Percentiles rank a stretch among this genome's conserved stretches.
phyloP scores from a whole-genome alignment of 2,329 filamentous ascomycete genomes.

The Pseudogymnoascus sp. region DNA sequence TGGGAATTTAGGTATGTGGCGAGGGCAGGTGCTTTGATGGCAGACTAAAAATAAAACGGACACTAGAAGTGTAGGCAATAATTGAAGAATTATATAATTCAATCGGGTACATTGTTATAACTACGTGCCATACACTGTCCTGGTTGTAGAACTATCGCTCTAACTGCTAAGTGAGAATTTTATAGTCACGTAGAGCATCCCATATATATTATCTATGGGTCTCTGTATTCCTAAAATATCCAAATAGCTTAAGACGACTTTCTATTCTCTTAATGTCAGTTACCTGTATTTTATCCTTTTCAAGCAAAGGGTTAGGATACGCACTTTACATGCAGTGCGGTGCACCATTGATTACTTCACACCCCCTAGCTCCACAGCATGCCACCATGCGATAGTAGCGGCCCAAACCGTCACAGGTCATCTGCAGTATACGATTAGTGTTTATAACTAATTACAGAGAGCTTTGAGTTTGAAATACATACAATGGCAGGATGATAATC shows the following conservation, averaged over 20 bases:
- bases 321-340: neutral
- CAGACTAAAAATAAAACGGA: neutral
- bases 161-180: neutral
- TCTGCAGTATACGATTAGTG: neutral
- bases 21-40: neutral
- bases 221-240: too few species aligned
- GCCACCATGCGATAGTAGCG: neutral
- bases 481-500: neutral
- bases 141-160: neutral
- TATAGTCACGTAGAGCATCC: neutral
- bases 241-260: neutral
- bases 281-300: neutral
- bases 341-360: neutral
- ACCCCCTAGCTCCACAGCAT: neutral
- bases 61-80: neutral
- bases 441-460: neutral
- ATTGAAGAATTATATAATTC: neutral
- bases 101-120: neutral
- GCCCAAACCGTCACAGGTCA: neutral
- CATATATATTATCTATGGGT: too few species aligned
- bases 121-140: neutral
- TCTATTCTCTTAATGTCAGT: neutral
- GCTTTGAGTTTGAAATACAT: neutral
- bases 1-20: neutral
- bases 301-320: neutral